Evolutionary conservation across 176 grass and related monocot species (phyloP), one percentile per base, ranked within the genome.

Genomic region (Chloris gayana): DNA sequence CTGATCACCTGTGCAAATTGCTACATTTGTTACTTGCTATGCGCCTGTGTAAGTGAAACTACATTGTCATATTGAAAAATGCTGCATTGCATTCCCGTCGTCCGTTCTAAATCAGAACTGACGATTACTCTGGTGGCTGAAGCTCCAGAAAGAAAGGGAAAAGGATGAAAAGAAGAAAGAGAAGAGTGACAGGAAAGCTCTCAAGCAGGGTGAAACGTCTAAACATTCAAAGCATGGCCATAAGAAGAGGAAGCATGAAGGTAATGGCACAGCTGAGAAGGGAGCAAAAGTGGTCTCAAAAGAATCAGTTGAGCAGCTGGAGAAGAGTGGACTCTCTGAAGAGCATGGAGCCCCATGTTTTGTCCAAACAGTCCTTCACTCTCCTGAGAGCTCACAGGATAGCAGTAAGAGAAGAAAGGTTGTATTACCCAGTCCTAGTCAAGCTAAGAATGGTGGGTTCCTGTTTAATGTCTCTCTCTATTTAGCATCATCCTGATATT

Each of bases 41-140:
- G 35, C 77, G 58, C 22, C 12, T 73, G 49, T 65, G 46, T 67
- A 77, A 85, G 25, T 72, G 44, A 35, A 56, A 29, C 71, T 70
- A 54, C 14, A 70, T 65, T 53, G 30, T 31, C 4, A 26, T 83
- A 74, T 73, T 88, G 25, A 39, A 88, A 83, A 83, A 75, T 84
- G 65, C 79, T 88, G 60, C 79, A 80, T 91, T 88, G 64, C 86
- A 83, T 88, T 86, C 60, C 82, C 57, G 1, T 86, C 88, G 81
- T 88, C 91, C 0, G 85, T 91, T 91, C 92, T 91, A 65, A 86
- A 86, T 88, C 81, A 90, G 92, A 91, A 94, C 85, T 94, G 89
- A 94, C 84, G 86, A 86, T 91, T 94, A 74, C 61, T 91, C 88
- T 94, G 92, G 89, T 91, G 87, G 67, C 88, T 91, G 89, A 90